Percentiles rank a stretch among this genome's conserved stretches.
Evolutionary conservation across 2,329 filamentous ascomycete genomes (phyloP).

Genomic region (Colletotrichum nymphaeae): DNA sequence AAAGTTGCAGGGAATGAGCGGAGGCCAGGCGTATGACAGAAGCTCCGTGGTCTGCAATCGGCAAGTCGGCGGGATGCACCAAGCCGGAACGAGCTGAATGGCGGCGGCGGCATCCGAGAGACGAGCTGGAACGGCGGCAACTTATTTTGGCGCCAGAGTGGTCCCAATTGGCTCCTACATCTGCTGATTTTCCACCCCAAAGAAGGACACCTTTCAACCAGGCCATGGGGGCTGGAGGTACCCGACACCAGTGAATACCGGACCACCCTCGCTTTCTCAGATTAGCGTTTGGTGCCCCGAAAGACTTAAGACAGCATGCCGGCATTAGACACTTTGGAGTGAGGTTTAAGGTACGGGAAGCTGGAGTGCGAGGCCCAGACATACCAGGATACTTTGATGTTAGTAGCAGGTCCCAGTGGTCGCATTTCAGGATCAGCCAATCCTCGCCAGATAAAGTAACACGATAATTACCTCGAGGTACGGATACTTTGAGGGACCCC

Average conservation of each 20-base stretch:
- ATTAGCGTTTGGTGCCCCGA: constrained; percentile 1
- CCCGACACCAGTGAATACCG: neutral
- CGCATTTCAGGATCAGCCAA: constrained; percentile 29
- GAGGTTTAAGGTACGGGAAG: neutral
- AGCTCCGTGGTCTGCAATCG: constrained; percentile 24
- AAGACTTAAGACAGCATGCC: neutral
- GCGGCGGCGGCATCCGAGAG: constrained; percentile 33
- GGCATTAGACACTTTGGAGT: neutral
- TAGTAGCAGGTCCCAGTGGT: neutral
- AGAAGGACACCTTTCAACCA: constrained; percentile 37
- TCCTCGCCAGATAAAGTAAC: constrained; percentile 33
- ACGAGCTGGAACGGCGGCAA: constrained; percentile 28
- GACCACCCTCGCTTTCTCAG: neutral
- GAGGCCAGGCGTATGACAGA: constrained; percentile 23
- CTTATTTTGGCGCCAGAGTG: constrained; percentile 30
- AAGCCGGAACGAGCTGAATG: constrained; percentile 31
- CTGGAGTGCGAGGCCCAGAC: neutral
- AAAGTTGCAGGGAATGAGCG: constrained; percentile 17
- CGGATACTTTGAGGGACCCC: neutral
- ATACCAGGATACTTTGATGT: constrained; percentile 4
- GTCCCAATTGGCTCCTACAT: constrained; percentile 32
- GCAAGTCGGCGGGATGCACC: constrained; percentile 32
- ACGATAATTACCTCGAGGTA: constrained; percentile 6
- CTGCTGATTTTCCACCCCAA: constrained; percentile 37
- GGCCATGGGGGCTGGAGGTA: neutral